Percentiles rank a stretch among this genome's conserved stretches.
phyloP scores from a whole-genome alignment of 2,329 filamentous ascomycete genomes.

The Trichoderma hamatum region DNA sequence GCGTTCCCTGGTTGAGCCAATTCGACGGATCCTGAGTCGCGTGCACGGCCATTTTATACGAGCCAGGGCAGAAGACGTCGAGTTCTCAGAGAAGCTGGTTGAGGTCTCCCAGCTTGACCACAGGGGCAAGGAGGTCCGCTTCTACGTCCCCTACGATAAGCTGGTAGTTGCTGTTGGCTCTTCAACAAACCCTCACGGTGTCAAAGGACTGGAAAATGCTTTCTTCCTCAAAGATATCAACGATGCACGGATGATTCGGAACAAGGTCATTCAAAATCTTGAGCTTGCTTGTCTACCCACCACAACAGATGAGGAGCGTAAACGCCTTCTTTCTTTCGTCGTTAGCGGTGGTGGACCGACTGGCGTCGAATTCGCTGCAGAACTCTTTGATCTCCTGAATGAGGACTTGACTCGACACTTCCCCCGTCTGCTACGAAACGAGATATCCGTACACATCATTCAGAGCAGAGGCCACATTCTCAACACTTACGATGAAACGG shows the following conservation, averaged over 20 bases:
- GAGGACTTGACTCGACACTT: constrained; percentile 86
- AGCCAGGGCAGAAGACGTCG: constrained; percentile 82
- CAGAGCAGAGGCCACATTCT: constrained; percentile 93
- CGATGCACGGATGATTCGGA: constrained; percentile 87
- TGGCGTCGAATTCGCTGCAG: constrained; percentile 95
- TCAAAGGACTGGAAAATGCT: constrained; percentile 91
- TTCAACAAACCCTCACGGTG: constrained; percentile 90
- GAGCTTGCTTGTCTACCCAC: constrained; percentile 92
- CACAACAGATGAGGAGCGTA: constrained; percentile 83
- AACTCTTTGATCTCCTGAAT: constrained; percentile 93
- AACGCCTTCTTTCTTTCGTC: constrained; percentile 90
- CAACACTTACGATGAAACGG: constrained; percentile 95
- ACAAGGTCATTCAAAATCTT: constrained; percentile 84
- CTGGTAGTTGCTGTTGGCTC: constrained; percentile 91
- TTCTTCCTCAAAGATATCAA: constrained; percentile 95
- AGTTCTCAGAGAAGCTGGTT: constrained; percentile 88
- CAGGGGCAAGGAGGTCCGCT: constrained; percentile 72
- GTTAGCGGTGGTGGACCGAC: constrained; percentile 93
- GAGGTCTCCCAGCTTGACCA: constrained; percentile 77
- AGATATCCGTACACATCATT: constrained; percentile 96
- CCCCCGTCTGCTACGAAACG: constrained; percentile 87
- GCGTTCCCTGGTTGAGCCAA: constrained; percentile 88
- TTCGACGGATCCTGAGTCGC: constrained; percentile 77
- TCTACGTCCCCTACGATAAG: constrained; percentile 98
- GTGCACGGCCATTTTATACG: constrained; percentile 89